Base-by-base conservation (phyloP, 169 alveolate species). In the Fabrea salina region DNA sequence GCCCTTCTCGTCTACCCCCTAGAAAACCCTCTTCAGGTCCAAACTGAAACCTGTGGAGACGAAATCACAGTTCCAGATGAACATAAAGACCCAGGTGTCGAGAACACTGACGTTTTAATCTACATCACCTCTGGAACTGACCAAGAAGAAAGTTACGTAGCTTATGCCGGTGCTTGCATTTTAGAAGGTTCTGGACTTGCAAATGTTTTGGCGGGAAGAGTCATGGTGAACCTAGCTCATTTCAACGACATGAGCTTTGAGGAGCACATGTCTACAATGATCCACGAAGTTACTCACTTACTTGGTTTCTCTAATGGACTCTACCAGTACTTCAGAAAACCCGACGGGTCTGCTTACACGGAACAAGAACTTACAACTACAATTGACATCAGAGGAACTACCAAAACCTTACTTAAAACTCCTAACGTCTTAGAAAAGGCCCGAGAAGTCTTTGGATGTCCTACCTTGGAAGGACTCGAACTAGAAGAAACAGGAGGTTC, bases 401-500 rank as follows among this genome's bases (percentile, higher is more conserved):
- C 44, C 37, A 3, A 19, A 5, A 43, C 35, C 3, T 16, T 44
- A 4, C 50, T 87, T 4, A 80, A 35, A 41, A 72, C 89, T 39
- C 79, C 84, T 22, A 79, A 78, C 27, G 87, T 84, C 0, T 4
- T 78, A 3, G 75, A 37, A 32, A 7, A 27, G 25, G 87, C 89
- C 3, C 61, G 71, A 68, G 72, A 79, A 40, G 71, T 78, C 64
- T 88, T 59, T 57, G 68, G 56, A 41, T 88, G 93, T 39, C 61
- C 82, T 0, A 35, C 78, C 39, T 7, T 84, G 2, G 25, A 27
- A 40, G 93, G 87, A 32, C 61, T 84, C 4, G 82, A 70, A 43
- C 56, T 84, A 53, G 93, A 88, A 79, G 74, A 88, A 49, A 58
- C 66, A 30, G 89, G 89, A 8, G 82, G 84, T 5, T 30, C 51